Percentiles rank a stretch among this genome's conserved stretches.
These are phyloP conservation scores for Curvularia sp. DNA, from an alignment of 2,329 filamentous ascomycete species.

Conservation along the genomic window DNA sequence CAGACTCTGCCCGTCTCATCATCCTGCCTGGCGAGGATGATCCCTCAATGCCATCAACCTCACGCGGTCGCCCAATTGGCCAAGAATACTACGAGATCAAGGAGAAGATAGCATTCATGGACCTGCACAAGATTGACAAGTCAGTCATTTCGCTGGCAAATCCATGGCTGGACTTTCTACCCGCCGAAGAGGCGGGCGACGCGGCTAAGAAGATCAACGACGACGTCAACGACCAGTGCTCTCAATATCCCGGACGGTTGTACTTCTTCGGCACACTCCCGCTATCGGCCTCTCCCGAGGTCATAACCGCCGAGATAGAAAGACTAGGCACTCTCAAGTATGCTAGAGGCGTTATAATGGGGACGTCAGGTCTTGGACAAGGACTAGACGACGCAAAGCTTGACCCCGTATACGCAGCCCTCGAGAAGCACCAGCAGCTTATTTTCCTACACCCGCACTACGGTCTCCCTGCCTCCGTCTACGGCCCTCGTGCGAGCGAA, in stretches of 20 bases:
- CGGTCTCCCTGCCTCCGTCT: slow-evolving; percentile 80
- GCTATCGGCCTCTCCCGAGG: slow-evolving; percentile 68
- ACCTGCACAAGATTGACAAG: slow-evolving; percentile 78
- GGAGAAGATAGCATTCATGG: slow-evolving; percentile 87
- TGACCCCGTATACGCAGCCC: slow-evolving; percentile 73
- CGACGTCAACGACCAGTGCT: slow-evolving; percentile 78
- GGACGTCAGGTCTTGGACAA: slow-evolving; percentile 79
- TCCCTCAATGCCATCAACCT: slow-evolving; percentile 57
- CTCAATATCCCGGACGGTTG: slow-evolving; percentile 68
- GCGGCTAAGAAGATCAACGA: slow-evolving; percentile 76
- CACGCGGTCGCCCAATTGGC: slow-evolving; percentile 82
- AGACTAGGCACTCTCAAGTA: slow-evolving; percentile 68
- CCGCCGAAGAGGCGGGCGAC: slow-evolving; percentile 64
- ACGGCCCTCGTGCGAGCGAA: slow-evolving; percentile 73
- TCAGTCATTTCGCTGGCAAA: slow-evolving; percentile 91
- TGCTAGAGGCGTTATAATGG: slow-evolving; percentile 86
- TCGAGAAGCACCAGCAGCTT: slow-evolving; percentile 70
- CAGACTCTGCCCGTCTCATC: slow-evolving; percentile 67
- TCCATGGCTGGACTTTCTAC: slow-evolving; percentile 89
- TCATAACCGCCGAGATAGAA: slow-evolving; percentile 70
- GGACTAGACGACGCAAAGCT: slow-evolving; percentile 81
- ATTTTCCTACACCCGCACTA: slow-evolving; percentile 94
- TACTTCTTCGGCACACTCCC: slow-evolving; percentile 87
- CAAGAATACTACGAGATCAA: slow-evolving; percentile 81
- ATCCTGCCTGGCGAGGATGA: slow-evolving; percentile 67